Evolutionary conservation across 768 basidiomycete genomes (phyloP).

Genomic region (Crassisporium funariophilum): DNA sequence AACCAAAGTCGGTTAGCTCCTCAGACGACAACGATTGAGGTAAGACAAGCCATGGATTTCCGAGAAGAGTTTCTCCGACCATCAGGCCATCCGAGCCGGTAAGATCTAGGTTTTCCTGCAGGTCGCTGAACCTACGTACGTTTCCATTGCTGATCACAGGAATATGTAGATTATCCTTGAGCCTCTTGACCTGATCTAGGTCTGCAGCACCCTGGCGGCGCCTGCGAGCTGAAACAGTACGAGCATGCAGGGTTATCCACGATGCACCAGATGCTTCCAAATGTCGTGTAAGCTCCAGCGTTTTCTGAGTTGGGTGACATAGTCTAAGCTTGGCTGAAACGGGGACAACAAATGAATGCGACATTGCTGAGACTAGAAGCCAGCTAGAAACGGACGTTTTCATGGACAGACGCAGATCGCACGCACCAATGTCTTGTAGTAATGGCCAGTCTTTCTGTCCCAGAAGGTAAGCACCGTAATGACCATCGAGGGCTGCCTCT

Average conservation of each 20-base stretch:
- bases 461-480: slow-evolving; percentile 78
- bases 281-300: slow-evolving; percentile 54
- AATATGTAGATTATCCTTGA: slow-evolving; percentile 52
- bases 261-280: slow-evolving; percentile 69
- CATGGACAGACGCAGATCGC: background rate
- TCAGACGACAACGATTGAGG: background rate
- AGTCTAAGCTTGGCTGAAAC: slow-evolving; percentile 65
- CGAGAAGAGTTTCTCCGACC: slow-evolving; percentile 78
- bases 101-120: slow-evolving; percentile 50
- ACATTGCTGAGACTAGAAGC: slow-evolving; percentile 62
- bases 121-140: slow-evolving; percentile 60
- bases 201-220: slow-evolving; percentile 75
- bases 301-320: slow-evolving; percentile 55
- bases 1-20: slow-evolving; percentile 1
- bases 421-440: slow-evolving; percentile 64
- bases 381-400: background rate
- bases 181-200: slow-evolving; percentile 55
- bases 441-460: slow-evolving; percentile 72
- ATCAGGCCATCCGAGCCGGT: slow-evolving; percentile 76
- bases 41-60: slow-evolving; percentile 68
- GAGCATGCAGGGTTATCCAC: slow-evolving; percentile 75
- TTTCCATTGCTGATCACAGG: slow-evolving; percentile 82
- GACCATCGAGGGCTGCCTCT: slow-evolving; percentile 62
- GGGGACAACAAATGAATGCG: slow-evolving; percentile 62
- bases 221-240: slow-evolving; percentile 69